phyloP scores from a whole-genome alignment of 805 yeast genomes.

The Candida krabiensis region DNA sequence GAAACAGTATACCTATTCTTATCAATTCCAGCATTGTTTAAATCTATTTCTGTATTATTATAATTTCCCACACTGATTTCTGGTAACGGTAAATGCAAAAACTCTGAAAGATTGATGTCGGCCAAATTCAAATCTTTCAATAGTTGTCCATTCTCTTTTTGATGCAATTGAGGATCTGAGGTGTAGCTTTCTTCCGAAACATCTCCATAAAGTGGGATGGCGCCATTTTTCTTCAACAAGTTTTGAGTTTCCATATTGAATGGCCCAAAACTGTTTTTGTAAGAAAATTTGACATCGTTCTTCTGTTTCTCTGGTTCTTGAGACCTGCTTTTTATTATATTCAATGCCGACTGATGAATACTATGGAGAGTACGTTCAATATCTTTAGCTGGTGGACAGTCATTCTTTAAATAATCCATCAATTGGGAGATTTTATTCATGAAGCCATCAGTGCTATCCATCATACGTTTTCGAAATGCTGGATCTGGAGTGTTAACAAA shows the following conservation, averaged over 20 bases:
- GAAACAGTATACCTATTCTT: neutral
- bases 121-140: conserved; percentile 4
- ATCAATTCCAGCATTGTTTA: neutral
- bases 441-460: conserved; percentile 5
- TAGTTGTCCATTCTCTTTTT: conserved; percentile 4
- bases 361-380: conserved; percentile 8
- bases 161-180: neutral
- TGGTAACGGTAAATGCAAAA: neutral
- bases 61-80: too few relatives aligned
- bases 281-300: neutral
- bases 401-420: conserved; percentile 9
- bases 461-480: conserved; percentile 5
- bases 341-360: conserved; percentile 6
- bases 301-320: neutral
- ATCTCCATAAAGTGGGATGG: conserved; percentile 1
- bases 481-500: conserved; percentile 19
- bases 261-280: neutral
- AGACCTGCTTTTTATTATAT: conserved; percentile 6
- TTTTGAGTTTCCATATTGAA: conserved; percentile 1
- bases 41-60: neutral
- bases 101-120: conserved; percentile 1
- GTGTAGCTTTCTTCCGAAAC: neutral
- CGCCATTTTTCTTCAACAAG: neutral
- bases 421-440: conserved; percentile 7
- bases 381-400: conserved; percentile 23